These are phyloP conservation scores for Aristolochia californica DNA, from an alignment of 164 flowering plant species.

Conservation along the genomic window DNA sequence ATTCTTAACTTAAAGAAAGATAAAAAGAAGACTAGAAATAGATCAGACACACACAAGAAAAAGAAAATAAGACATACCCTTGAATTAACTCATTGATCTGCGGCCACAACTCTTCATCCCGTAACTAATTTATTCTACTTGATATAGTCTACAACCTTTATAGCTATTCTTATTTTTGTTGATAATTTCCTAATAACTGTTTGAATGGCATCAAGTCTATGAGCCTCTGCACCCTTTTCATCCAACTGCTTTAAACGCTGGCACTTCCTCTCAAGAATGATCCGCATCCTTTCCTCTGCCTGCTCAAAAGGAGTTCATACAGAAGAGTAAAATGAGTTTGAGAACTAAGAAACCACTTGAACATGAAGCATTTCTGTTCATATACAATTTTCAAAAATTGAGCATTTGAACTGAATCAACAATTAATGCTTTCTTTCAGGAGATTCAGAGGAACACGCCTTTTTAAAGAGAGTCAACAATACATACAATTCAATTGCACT, in stretches of 20 bases:
- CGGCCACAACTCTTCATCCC: constrained; percentile 98
- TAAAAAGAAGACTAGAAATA: neutral
- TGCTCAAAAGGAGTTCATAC: constrained; percentile 16
- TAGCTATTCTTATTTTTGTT: constrained; percentile 76
- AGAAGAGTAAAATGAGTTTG: no score
- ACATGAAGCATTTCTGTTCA: neutral
- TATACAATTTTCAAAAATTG: no score
- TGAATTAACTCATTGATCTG: constrained; percentile 62
- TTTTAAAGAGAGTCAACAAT: no score
- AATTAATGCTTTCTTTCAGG: no score
- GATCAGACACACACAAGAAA: neutral
- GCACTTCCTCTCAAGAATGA: constrained; percentile 58
- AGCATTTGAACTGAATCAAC: no score
- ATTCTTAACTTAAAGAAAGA: no score
- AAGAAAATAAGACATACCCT: constrained; percentile 43
- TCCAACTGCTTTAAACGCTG: constrained; percentile 52
- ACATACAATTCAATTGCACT: no score
- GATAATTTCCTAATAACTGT: constrained; percentile 51
- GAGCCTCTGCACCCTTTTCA: constrained; percentile 77
- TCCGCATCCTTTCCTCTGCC: constrained; percentile 94
- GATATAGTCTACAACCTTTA: constrained; percentile 90
- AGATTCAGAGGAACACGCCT: no score
- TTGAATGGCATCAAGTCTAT: constrained; percentile 58
- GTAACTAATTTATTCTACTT: constrained; percentile 54
- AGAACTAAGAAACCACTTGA: neutral